Evolutionary conservation across 2,329 filamentous ascomycete species (phyloP).

Genomic region (Pseudodiploospora longispora): DNA sequence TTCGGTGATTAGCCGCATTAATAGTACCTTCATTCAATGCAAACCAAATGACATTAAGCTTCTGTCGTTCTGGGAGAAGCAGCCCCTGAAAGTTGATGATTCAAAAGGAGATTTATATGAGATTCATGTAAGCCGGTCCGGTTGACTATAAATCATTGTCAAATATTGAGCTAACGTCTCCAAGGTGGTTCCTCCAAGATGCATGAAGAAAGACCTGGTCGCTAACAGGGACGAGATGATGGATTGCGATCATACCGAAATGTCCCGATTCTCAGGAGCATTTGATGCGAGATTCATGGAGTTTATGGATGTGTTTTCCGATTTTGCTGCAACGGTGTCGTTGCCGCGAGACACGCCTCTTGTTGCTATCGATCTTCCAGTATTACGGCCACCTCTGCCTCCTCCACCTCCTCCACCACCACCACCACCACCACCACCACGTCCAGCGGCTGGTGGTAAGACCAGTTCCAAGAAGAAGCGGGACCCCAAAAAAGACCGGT

Average conservation of each 20-base stretch:
- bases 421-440: constrained; percentile 1
- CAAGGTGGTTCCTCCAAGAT: constrained; percentile 1
- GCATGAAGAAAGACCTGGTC: background rate
- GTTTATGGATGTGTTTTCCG: constrained; percentile 9
- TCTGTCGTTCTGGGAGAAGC: constrained; percentile 11
- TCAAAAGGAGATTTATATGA: background rate
- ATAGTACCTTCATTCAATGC: constrained; percentile 7
- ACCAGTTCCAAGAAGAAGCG: background rate
- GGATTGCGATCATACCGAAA: constrained; percentile 12
- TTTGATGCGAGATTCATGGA: constrained; percentile 9
- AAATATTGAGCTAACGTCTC: background rate
- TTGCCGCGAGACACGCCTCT: constrained; percentile 3
- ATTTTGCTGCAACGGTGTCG: constrained; percentile 1
- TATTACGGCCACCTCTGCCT: background rate
- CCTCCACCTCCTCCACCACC: background rate
- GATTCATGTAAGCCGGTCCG: background rate
- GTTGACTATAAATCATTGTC: background rate
- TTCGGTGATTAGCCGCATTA: constrained; percentile 13
- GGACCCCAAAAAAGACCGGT: background rate
- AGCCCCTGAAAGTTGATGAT: background rate
- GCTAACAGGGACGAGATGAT: constrained; percentile 6
- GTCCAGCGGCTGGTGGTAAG: background rate
- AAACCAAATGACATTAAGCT: constrained; percentile 4
- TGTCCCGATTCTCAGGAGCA: constrained; percentile 11
- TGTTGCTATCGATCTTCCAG: background rate